Base-by-base conservation (phyloP, 441 rosid species). In the Melastoma candidum region DNA sequence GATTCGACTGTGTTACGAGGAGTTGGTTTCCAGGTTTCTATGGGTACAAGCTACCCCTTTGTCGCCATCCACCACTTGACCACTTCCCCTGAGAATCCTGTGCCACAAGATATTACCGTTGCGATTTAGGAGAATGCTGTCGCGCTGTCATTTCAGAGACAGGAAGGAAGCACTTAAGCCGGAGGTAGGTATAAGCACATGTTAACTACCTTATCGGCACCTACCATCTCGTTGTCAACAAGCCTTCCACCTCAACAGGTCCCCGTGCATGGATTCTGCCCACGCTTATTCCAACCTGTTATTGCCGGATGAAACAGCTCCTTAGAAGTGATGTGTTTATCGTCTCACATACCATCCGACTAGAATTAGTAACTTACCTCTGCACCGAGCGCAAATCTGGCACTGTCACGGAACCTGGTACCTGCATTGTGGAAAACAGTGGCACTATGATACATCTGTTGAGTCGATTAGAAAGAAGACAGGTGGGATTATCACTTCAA, bases 261-360 rank as follows among this genome's bases (percentile, higher is more conserved):
- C 99, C 99, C 12, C 99, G 95, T 36, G 99, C 99, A 64, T 93
- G 99, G 53, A 93, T 93, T 65, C 96, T 83, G 60, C 99, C 81
- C 26, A 97, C 89, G 71, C 99, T 89, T 69, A 86, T 93, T 53
- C 99, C 99, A 48, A 93, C 97, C 98, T 92, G 64, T 61, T 29
- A 57, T 64, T 39, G 14, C 46, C 49, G 65, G 57, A 63, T 27
- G 73, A 32, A 45, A 52, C 13, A 47, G 54, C 55, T 47, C 47
- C 36, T 45, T 25, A 12, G 41, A 44, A 57, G 47, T 49, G 46
- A 46, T 44, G 41, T 2, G 41, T 36, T 51, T 11, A 47, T 7
- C 55, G 49, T 9, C 17, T 63, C 58, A n/a, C 51, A 60, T 45
- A 9, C 11, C 3, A 36, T 52, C 32, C 36, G 2, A 3, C 3